Evolutionary conservation across 805 yeast species (phyloP).

Genomic region (Candida piceae): DNA sequence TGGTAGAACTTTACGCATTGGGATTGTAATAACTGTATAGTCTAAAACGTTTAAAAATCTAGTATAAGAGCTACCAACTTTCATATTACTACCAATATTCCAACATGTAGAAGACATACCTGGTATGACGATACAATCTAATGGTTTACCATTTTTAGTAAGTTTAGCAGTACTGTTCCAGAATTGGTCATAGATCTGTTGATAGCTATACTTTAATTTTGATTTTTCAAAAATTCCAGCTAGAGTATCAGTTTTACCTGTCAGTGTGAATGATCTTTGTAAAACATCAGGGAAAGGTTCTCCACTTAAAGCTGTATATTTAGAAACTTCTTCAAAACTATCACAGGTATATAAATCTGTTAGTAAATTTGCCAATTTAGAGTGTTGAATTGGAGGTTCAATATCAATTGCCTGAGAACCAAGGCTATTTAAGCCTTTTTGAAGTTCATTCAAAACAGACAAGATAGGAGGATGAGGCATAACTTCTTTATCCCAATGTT

Average conservation of each 20-base stretch:
- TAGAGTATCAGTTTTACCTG: constrained; percentile 12
- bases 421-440: constrained; percentile 21
- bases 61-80: constrained; percentile 47
- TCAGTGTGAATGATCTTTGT: constrained; percentile 15
- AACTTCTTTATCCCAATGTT: constrained; percentile 39
- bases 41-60: constrained; percentile 50
- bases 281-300: constrained; percentile 25
- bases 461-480: constrained; percentile 53
- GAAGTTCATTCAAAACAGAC: constrained; percentile 36
- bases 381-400: constrained; percentile 29
- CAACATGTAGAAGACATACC: constrained; percentile 39
- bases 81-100: constrained; percentile 34
- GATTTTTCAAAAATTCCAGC: constrained; percentile 38
- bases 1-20: constrained; percentile 37
- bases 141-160: constrained; percentile 34
- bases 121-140: constrained; percentile 49
- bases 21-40: constrained; percentile 40
- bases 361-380: constrained; percentile 23
- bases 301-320: constrained; percentile 22
- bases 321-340: constrained; percentile 22
- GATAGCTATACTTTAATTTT: constrained; percentile 29
- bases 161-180: constrained; percentile 30
- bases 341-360: constrained; percentile 22
- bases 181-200: constrained; percentile 34
- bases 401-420: constrained; percentile 42